Base-by-base conservation (phyloP, 2,329 filamentous ascomycete species). In the Pseudogymnoascus sp. region DNA sequence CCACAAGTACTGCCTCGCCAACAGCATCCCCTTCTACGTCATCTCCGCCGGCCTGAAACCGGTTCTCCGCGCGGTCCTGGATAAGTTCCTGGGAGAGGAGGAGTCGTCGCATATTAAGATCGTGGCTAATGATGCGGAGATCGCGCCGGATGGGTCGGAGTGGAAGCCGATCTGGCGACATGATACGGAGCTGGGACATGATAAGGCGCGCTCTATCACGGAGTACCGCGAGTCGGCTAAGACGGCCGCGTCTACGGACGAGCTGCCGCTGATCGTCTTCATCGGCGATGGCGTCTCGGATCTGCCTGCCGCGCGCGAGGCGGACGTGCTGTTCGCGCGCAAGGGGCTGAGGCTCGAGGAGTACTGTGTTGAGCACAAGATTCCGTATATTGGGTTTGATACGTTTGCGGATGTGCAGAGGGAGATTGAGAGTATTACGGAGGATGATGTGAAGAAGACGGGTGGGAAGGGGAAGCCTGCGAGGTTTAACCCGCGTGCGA, bases 211-310 rank as follows among this genome's bases (percentile, higher is more conserved):
- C 5, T 86, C 83, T 3, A 84, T 89, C 63, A 79, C 82, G 50
- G 83, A 87, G 70, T 85, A 82, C 50, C 80, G 84, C n/a, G 74
- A 73, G 6, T 73, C 77, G 18, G 84, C 84, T 1, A 76, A 81
- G 65, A 72, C 83, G 4, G 75, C 80, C 59, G 81, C 79, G 64
- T 81, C 83, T 14, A 82, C 87, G 64, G 84, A 82, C 63, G 83
- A 83, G 2, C 80, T 88, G 56, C 86, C 86, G 0, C 76, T 88
- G 61, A 86, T 89, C 67, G 77, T 89, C 61, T 89, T 89, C 75
- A 87, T 89, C 67, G 86, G 86, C 59, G 86, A 89, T 69, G 86
- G 86, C 21, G 84, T 89, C 5, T 87, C 84, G 0, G 86, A 89
- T 69, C 78, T 89, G 1, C 80, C 86, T 0, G 86, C 85, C 2